Percentiles rank a stretch among this genome's conserved stretches.
Conservation (phyloP, 176 grass and related monocot species). For the Juncus inflexus region DNA sequence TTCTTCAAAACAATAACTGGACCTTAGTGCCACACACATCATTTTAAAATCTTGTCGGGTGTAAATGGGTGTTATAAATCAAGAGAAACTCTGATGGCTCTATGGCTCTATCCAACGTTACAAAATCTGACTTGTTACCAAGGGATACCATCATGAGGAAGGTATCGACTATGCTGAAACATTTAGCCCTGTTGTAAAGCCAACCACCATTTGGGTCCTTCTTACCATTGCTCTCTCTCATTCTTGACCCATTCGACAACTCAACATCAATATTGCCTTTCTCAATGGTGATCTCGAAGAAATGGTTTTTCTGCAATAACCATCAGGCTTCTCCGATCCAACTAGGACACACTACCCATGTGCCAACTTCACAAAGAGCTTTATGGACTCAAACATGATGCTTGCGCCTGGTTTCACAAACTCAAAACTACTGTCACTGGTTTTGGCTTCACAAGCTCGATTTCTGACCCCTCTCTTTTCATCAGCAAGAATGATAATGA, state of each 20-base stretch:
- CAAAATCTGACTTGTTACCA: background rate
- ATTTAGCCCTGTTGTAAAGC: background rate
- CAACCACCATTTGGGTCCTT: background rate
- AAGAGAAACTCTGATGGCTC: background rate
- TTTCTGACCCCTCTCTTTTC: background rate
- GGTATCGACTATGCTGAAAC: background rate
- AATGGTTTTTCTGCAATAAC: background rate
- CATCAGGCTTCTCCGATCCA: background rate
- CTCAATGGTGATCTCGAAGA: slow-evolving; percentile 11
- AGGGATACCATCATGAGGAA: too few species aligned
- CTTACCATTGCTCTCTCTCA: background rate
- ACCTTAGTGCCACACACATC: background rate
- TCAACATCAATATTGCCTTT: background rate
- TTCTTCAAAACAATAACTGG: background rate
- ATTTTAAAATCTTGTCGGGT: background rate
- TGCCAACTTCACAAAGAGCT: background rate
- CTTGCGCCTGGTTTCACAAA: background rate
- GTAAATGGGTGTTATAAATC: background rate
- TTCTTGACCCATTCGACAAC: background rate
- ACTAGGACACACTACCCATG: background rate
- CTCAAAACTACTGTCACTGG: background rate
- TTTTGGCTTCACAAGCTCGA: background rate
- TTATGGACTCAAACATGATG: background rate
- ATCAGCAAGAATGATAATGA: background rate
- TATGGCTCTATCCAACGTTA: background rate